Base-by-base conservation (phyloP, 192 early-diverging fungal genomes). In the Mortierella claussenii region DNA sequence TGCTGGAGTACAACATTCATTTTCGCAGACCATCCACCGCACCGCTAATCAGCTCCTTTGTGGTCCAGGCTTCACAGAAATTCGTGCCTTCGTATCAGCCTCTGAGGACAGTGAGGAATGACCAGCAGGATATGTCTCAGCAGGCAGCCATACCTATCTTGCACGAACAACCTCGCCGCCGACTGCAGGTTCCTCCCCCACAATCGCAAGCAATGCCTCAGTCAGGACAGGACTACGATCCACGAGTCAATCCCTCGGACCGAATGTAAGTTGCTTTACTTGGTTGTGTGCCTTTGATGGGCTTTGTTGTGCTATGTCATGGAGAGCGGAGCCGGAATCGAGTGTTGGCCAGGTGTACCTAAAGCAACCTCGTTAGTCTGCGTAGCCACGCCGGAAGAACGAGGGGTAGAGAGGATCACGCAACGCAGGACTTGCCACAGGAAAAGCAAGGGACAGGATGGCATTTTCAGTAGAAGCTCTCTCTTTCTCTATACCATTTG, bases 221-320 rank as follows among this genome's bases (percentile, higher is more conserved):
- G 65, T 32, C 58, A 15, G 55, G 65, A 45, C 45, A 51, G 46
- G 65, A 68, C 52, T 58, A 58, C 27, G 65, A 68, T 51, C 65
- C 65, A 40, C 65, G 65, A 46, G 46, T 58, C 57, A 68, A 68
- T 43, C 65, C 33, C 8, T 57, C 65, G 18, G 65, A 68, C 48
- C 65, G 65, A 45, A 58, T 68, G 65, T 68, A 68, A 68, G 55
- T 23, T 49, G 2, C 11, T 49, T 24, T 49, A 23, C 24, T 27
- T 27, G 3, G 3, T 3, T 50, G 3, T 28, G 6, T 28, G 21
- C 9, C 11, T 50, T 15, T 23, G 46, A 21, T 48, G 46, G 13
- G n/a, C n/a, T 48, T 15, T 48, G 8, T 15, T 48, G n/a, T 48
- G n/a, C 6, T 48, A n/a, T 20, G 8, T 48, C 21, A n/a, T 48